A percentile compares a stretch with the other conserved stretches of the same genome.
Conservation (phyloP, 345 rosid species). For the Populus alba region DNA sequence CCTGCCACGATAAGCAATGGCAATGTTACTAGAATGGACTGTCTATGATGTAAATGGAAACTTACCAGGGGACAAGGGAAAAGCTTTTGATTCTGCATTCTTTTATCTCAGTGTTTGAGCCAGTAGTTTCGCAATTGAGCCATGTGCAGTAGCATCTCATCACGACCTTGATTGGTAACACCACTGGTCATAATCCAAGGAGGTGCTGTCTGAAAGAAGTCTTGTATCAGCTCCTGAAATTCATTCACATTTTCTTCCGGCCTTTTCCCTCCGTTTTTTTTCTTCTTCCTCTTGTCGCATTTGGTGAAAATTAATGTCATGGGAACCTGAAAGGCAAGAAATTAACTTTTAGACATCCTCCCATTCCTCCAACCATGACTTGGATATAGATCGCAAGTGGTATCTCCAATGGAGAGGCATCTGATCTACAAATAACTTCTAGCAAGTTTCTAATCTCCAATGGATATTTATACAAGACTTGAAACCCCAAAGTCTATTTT, state of each 20-base stretch:
- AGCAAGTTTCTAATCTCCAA: background rate
- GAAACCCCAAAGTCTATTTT: background rate
- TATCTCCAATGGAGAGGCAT: background rate
- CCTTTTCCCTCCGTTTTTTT: conserved; percentile 80
- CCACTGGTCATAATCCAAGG: conserved; percentile 99
- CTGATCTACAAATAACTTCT: background rate
- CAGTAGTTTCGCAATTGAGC: conserved; percentile 95
- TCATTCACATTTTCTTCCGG: conserved; percentile 75
- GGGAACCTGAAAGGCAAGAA: conserved; percentile 53
- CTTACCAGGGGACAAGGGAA: background rate
- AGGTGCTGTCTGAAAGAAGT: conserved; percentile 75
- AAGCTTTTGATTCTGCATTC: background rate
- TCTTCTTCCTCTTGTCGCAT: conserved; percentile 96
- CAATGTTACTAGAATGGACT: background rate
- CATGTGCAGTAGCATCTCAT: conserved; percentile 90
- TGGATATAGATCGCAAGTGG: background rate
- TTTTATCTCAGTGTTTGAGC: conserved; percentile 60
- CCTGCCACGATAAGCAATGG: background rate
- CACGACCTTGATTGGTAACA: conserved; percentile 92
- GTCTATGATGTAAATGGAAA: background rate
- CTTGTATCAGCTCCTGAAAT: conserved; percentile 73
- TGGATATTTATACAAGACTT: background rate
- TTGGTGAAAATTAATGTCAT: conserved; percentile 94
- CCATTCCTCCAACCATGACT: background rate
- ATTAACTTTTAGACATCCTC: background rate